Base-by-base conservation (phyloP, 169 alveolate species). In the Plasmodium coatneyi region DNA sequence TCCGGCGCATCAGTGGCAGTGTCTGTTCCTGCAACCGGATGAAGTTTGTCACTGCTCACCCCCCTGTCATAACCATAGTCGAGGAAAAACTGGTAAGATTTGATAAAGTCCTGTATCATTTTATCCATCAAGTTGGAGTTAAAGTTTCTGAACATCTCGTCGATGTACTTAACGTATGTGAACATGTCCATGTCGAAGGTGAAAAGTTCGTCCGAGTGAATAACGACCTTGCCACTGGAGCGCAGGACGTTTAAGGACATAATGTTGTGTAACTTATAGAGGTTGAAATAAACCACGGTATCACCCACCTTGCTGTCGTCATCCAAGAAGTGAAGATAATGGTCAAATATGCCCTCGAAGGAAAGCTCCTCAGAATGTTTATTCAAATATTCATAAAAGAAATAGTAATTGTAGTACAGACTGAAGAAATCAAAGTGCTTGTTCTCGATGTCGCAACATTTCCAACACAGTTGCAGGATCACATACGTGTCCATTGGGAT, bases 131-230 rank as follows among this genome's bases (percentile, higher is more conserved):
- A 56, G 32, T 60, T 79, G 0, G 94, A 89, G 60, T 78, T 89
- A 89, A 89, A 89, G 34, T 66, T 89, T 54, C 71, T n/a, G 71
- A 89, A 89, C 71, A 25, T 89, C n/a, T 89, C 94, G 49, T 89
- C 94, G 25, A 89, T 80, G 71, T 89, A 89, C 81, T 89, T 89
- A 22, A 79, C 71, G 41, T 89, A 78, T 0, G 90, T 78, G 30
- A 36, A 39, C 78, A 89, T 89, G 10, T 89, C 94, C 94, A 89
- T 89, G 46, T 89, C 94, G 49, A 89, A 89, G 25, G 94, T 71
- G 52, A 89, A 89, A 43, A 89, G 52, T n/a, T 89, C 71, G 7
- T 89, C 94, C 19, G 94, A 89, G 52, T 89, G 94, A 39, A 89
- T 89, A 22, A 60, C 89, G 19, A 89, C 89, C 34, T 89, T 79